Percentiles rank a stretch among this genome's conserved stretches.
Evolutionary conservation across 352 stramenopile species (phyloP).

Genomic region (Globisporangium spinosum): DNA sequence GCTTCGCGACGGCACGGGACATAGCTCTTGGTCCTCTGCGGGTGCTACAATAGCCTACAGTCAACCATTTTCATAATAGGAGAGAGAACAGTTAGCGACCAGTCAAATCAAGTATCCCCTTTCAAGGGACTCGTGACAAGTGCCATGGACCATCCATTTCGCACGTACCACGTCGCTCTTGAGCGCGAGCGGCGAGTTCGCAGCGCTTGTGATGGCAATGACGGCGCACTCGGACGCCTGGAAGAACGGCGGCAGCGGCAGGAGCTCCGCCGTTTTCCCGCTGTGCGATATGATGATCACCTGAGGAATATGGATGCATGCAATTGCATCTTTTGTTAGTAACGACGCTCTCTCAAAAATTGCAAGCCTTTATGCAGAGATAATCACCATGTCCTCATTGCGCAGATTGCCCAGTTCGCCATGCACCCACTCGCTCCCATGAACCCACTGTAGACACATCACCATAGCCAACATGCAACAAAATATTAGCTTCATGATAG

Average conservation of each 20-base stretch:
- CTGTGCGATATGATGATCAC: slow-evolving; percentile 74
- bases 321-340: not conserved
- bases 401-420: slow-evolving; percentile 71
- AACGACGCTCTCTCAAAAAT: not conserved
- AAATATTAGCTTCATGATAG: not conserved
- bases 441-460: slow-evolving; percentile 45
- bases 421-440: slow-evolving; percentile 76
- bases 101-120: not conserved
- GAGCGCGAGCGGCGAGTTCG: slow-evolving; percentile 29
- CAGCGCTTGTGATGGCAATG: slow-evolving; percentile 49
- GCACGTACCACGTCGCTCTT: slow-evolving; percentile 35
- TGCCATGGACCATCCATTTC: not conserved
- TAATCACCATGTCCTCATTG: slow-evolving; percentile 46
- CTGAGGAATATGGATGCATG: slow-evolving; percentile 15
- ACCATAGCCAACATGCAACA: not conserved
- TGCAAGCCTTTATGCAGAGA: too few relatives aligned
- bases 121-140: not conserved
- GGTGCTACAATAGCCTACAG: slow-evolving; percentile 39
- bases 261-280: slow-evolving; percentile 57
- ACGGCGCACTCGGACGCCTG: slow-evolving; percentile 33
- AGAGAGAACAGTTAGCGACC: not conserved
- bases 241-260: slow-evolving; percentile 47
- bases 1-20: slow-evolving; percentile 70
- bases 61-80: not conserved
- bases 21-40: slow-evolving; percentile 40